These are phyloP conservation scores for Neonectria punicea DNA, from an alignment of 2,329 filamentous ascomycete species.

Conservation along the genomic window DNA sequence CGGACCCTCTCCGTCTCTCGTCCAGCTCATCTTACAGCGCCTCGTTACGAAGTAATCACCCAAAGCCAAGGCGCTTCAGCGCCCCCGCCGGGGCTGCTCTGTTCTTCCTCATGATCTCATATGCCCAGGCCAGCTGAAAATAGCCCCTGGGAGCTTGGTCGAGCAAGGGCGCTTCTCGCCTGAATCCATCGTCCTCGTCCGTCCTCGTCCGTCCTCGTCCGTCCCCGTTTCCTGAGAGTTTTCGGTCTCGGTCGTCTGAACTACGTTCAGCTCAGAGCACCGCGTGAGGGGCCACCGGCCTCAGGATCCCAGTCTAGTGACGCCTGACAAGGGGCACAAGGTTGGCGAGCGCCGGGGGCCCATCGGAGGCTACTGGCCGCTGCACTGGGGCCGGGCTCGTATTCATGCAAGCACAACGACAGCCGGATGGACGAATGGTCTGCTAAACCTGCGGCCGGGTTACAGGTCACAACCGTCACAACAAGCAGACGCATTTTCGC, in stretches of 20 bases:
- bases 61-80: slow-evolving; percentile 7
- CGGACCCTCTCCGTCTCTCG: slow-evolving; percentile 5
- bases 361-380: slow-evolving; percentile 16
- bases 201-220: not conserved
- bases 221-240: not conserved
- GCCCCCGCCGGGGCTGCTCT: not conserved
- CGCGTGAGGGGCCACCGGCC: slow-evolving; percentile 19
- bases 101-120: slow-evolving; percentile 1
- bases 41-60: slow-evolving; percentile 5
- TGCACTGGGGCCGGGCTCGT: slow-evolving; percentile 32
- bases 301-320: slow-evolving; percentile 16
- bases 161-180: slow-evolving; percentile 14
- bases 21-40: slow-evolving; percentile 11
- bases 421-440: slow-evolving; percentile 24
- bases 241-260: slow-evolving; percentile 28
- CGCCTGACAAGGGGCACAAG: slow-evolving; percentile 4
- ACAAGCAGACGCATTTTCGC: slow-evolving; percentile 22
- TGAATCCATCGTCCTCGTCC: slow-evolving; percentile 3
- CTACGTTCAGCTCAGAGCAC: slow-evolving; percentile 39
- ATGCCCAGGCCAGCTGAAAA: slow-evolving; percentile 11
- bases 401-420: slow-evolving; percentile 40
- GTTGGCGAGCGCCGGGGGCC: slow-evolving; percentile 13
- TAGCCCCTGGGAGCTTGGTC: slow-evolving; percentile 2
- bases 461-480: slow-evolving; percentile 31
- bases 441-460: slow-evolving; percentile 29